Evolutionary conservation across 192 early-diverging fungal genomes (phyloP).

Genomic region (Phlyctochytrium bullatum): DNA sequence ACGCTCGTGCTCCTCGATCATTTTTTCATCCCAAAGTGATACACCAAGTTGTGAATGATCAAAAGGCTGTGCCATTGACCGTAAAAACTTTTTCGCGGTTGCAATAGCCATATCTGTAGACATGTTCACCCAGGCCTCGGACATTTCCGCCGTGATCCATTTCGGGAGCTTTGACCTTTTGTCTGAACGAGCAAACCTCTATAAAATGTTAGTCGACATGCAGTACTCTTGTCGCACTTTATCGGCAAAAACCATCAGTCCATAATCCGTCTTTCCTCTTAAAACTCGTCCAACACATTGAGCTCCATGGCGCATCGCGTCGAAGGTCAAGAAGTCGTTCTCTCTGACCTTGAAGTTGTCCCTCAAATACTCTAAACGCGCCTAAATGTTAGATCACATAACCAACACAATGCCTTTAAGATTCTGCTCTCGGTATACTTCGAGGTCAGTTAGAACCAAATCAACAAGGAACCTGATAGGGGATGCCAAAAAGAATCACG

Average conservation of each 20-base stretch:
- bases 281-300: conserved; percentile 98
- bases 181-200: conserved; percentile 89
- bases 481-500: conserved; percentile 99
- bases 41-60: conserved; percentile 80
- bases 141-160: conserved; percentile 92
- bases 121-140: conserved; percentile 83
- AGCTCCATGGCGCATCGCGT: conserved; percentile 97
- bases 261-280: conserved; percentile 98
- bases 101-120: conserved; percentile 97
- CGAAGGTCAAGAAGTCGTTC: conserved; percentile 99
- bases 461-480: conserved; percentile 69
- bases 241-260: conserved; percentile 98
- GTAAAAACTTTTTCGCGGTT: conserved; percentile 88
- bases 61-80: conserved; percentile 94
- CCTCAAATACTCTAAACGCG: conserved; percentile 90
- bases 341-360: conserved; percentile 93
- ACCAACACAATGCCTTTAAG: conserved; percentile 59
- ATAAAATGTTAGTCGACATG: conserved; percentile 1
- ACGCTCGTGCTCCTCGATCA: conserved; percentile 12
- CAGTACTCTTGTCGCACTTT: conserved; percentile 53
- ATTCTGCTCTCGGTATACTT: conserved; percentile 92
- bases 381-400: conserved; percentile 44
- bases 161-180: conserved; percentile 94
- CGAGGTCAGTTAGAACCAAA: background rate
- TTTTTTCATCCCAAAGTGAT: conserved; percentile 69